Conservation (phyloP, 202 grass and related monocot genomes). For the Panicum virgatum region DNA sequence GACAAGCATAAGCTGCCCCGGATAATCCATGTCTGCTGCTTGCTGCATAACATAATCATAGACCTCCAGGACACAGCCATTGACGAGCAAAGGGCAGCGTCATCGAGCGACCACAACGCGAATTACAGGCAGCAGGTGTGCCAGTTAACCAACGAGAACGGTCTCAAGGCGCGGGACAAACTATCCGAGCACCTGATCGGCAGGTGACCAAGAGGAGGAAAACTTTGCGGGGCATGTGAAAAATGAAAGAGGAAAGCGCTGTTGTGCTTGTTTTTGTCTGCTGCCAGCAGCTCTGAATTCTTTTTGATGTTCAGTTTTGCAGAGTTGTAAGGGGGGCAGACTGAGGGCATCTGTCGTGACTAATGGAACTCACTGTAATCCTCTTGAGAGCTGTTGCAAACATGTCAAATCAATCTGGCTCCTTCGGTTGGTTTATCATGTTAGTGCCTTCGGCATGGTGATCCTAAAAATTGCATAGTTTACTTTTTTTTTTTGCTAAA, state of each 20-base stretch:
- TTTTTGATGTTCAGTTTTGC: slow-evolving; percentile 37
- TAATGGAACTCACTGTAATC: slow-evolving; percentile 3
- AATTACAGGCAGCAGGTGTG: slow-evolving; percentile 81
- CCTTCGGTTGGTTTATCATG: not conserved
- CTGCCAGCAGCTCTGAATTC: slow-evolving; percentile 32
- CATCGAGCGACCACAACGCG: slow-evolving; percentile 46
- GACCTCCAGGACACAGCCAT: slow-evolving; percentile 51
- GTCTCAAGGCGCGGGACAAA: slow-evolving; percentile 55
- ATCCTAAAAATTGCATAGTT: not conserved
- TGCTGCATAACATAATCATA: slow-evolving; percentile 85
- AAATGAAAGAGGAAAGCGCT: not conserved
- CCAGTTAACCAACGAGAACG: slow-evolving; percentile 55
- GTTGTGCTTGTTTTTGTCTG: slow-evolving; percentile 4
- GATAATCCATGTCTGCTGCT: slow-evolving; percentile 83
- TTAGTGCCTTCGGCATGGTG: too few species aligned
- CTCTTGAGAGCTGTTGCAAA: not conserved
- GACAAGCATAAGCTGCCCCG: slow-evolving; percentile 79
- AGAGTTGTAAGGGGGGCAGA: not conserved
- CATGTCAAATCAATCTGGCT: slow-evolving; percentile 5
- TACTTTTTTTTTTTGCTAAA: not conserved
- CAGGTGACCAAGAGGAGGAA: not conserved
- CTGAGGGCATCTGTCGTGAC: not conserved
- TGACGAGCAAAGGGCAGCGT: slow-evolving; percentile 17
- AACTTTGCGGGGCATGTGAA: not conserved
- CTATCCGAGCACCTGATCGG: slow-evolving; percentile 53